Evolutionary conservation across 2,329 filamentous ascomycete species (phyloP).

Genomic region (Madurella mycetomatis): DNA sequence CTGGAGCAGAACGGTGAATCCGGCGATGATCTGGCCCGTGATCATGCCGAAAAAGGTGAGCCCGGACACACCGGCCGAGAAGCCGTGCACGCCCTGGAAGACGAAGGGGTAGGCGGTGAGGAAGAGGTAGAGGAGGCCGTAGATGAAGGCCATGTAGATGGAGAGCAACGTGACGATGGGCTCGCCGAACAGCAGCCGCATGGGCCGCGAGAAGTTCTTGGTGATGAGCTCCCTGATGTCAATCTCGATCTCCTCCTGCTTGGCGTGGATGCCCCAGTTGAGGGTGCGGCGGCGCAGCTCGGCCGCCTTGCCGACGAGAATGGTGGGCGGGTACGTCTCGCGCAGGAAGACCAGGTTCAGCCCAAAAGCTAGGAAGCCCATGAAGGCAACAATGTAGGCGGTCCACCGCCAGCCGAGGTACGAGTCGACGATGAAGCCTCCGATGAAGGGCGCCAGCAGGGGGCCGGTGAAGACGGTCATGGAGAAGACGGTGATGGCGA

Average conservation of each 20-base stretch:
- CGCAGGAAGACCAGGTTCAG: slow-evolving; percentile 59
- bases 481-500: slow-evolving; percentile 54
- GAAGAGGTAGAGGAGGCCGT: slow-evolving; percentile 77
- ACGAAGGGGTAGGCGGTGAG: slow-evolving; percentile 80
- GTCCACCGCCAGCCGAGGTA: slow-evolving; percentile 71
- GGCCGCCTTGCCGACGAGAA: slow-evolving; percentile 57
- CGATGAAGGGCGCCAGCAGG: slow-evolving; percentile 63
- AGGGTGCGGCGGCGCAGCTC: slow-evolving; percentile 59
- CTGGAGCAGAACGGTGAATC: slow-evolving; percentile 56
- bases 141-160: slow-evolving; percentile 71
- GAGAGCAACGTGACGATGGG: slow-evolving; percentile 65
- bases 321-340: slow-evolving; percentile 67
- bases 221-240: slow-evolving; percentile 58
- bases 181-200: slow-evolving; percentile 62
- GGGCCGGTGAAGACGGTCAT: slow-evolving; percentile 64
- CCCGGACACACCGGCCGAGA: slow-evolving; percentile 65
- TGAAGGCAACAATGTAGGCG: slow-evolving; percentile 58
- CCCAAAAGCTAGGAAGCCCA: slow-evolving; percentile 57
- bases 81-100: slow-evolving; percentile 67
- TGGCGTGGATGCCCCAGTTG: slow-evolving; percentile 68
- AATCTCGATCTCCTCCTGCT: slow-evolving; percentile 67
- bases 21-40: slow-evolving; percentile 64
- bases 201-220: slow-evolving; percentile 63
- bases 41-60: slow-evolving; percentile 86
- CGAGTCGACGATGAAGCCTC: slow-evolving; percentile 61